Percentiles rank a stretch among this genome's conserved stretches.
Evolutionary conservation across 257 asterid species (phyloP).

Genomic region (Henckelia pumila): DNA sequence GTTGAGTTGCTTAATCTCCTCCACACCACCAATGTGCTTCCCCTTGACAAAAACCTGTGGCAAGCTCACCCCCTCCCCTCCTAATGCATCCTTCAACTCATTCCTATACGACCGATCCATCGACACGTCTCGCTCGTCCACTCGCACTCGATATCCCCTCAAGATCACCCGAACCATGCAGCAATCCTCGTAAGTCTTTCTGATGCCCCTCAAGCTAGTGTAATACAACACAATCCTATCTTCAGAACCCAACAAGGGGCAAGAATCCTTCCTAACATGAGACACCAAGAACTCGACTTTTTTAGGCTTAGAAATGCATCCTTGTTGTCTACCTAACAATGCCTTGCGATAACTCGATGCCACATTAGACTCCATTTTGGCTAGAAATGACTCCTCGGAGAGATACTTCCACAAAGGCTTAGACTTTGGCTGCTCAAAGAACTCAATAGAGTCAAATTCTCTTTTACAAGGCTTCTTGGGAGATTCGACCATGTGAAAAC

Average conservation of each 20-base stretch:
- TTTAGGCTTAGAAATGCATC: neutral
- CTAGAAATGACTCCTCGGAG: conserved; percentile 43
- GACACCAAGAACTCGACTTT: conserved; percentile 2
- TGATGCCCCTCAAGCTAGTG: conserved; percentile 46
- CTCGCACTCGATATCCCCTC: conserved; percentile 29
- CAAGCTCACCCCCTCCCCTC: conserved; percentile 31
- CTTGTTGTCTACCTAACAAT: conserved; percentile 29
- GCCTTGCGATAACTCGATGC: conserved; percentile 36
- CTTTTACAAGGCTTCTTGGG: conserved; percentile 23
- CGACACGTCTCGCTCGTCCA: conserved; percentile 49
- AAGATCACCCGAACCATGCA: conserved; percentile 38
- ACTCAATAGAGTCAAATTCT: conserved; percentile 27
- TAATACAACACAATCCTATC: conserved; percentile 33
- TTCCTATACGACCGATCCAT: conserved; percentile 41
- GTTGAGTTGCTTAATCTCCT: conserved; percentile 40
- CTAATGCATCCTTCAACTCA: conserved; percentile 36
- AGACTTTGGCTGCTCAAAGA: conserved; percentile 41
- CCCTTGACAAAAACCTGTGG: conserved; percentile 46
- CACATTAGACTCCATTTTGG: conserved; percentile 40
- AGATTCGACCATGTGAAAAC: conserved; percentile 26
- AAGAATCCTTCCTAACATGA: neutral
- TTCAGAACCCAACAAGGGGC: neutral
- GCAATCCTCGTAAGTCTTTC: conserved; percentile 51
- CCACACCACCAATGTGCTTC: conserved; percentile 41
- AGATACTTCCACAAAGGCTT: conserved; percentile 54